A percentile compares a stretch with the other conserved stretches of the same genome.
Conservation (phyloP, 176 grass and related monocot species). For the Carex kokanica region DNA sequence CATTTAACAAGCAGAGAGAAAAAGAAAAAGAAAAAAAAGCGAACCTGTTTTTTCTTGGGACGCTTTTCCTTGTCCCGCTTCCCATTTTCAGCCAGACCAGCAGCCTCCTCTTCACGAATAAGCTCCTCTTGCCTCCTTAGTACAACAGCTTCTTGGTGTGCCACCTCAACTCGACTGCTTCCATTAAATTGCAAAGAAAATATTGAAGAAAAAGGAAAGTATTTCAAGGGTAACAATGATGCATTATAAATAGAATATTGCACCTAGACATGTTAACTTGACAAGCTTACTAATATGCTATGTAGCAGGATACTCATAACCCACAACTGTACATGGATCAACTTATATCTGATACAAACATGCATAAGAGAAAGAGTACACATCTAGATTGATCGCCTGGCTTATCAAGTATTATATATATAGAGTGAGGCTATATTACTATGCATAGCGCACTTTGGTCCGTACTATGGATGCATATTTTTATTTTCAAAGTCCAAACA, state of each 20-base stretch:
- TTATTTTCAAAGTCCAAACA: too few relatives aligned
- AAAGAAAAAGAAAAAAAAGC: neutral
- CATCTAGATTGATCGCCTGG: neutral
- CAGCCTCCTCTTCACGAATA: slow-evolving; percentile 94
- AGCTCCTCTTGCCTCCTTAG: slow-evolving; percentile 95
- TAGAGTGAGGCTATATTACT: too few relatives aligned
- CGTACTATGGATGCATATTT: too few relatives aligned
- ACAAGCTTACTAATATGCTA: neutral
- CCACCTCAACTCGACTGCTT: slow-evolving; percentile 75
- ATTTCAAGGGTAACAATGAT: neutral
- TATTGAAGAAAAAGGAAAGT: neutral
- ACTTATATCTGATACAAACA: neutral
- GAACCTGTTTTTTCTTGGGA: slow-evolving; percentile 93
- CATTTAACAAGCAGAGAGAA: neutral
- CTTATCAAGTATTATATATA: neutral
- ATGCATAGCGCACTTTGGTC: too few relatives aligned
- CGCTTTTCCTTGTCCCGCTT: slow-evolving; percentile 91
- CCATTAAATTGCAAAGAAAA: slow-evolving; percentile 40
- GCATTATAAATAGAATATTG: slow-evolving; percentile 5
- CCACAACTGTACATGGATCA: neutral
- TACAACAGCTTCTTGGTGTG: slow-evolving; percentile 89
- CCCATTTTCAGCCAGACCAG: slow-evolving; percentile 63
- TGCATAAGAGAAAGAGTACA: neutral
- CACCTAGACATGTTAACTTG: neutral
- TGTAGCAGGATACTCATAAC: neutral